These are phyloP conservation scores for Tilletia caries DNA, from an alignment of 1,284 basidiomycete species.

Conservation along the genomic window DNA sequence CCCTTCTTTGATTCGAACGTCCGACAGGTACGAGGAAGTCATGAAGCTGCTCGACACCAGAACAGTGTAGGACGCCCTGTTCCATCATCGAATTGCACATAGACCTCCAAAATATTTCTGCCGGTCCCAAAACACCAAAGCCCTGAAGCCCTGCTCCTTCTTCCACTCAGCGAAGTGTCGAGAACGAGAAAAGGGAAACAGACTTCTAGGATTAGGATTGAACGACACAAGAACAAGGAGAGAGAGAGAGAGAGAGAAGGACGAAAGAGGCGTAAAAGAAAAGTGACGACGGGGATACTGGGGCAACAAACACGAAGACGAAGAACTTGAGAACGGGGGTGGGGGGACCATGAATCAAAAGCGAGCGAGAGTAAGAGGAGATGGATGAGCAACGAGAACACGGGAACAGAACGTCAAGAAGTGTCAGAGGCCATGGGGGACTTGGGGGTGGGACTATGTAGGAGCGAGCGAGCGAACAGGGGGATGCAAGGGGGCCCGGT, in stretches of 20 bases:
- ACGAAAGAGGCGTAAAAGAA: neutral
- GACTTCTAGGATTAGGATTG: neutral
- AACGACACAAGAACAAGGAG: neutral
- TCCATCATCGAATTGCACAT: neutral
- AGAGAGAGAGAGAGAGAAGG: neutral
- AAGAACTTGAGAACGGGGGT: neutral
- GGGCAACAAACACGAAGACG: neutral
- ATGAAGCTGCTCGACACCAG: constrained; percentile 34
- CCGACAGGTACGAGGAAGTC: constrained; percentile 30
- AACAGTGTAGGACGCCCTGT: constrained; percentile 24
- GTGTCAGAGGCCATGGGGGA: no score
- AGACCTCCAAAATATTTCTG: no score
- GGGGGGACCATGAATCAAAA: neutral
- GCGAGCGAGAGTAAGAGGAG: neutral
- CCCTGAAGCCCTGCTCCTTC: no score
- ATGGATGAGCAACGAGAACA: neutral
- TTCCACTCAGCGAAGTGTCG: neutral
- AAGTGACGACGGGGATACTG: neutral
- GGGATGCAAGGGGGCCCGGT: no score
- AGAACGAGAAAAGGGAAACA: neutral
- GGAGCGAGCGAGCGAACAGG: no score
- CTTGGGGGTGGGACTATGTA: no score
- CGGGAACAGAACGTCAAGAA: no score
- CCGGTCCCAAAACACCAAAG: no score
- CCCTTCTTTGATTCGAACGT: no score